Percentiles rank a stretch among this genome's conserved stretches.
phyloP scores from a whole-genome alignment of 2,329 filamentous ascomycete species.

The Colletotrichum scovillei region DNA sequence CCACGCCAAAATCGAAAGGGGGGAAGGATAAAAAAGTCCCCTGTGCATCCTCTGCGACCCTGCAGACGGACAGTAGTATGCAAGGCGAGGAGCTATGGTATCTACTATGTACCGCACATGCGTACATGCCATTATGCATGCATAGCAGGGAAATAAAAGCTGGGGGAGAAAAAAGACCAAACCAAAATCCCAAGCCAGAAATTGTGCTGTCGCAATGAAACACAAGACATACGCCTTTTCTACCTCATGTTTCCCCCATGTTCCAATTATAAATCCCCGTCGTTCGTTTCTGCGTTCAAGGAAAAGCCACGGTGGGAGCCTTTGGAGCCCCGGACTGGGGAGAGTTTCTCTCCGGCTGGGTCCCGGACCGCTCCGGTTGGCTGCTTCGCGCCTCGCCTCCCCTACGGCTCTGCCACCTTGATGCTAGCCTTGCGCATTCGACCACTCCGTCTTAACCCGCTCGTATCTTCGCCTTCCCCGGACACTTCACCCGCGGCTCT shows the following conservation, averaged over 20 bases:
- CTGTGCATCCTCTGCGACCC: conserved; percentile 6
- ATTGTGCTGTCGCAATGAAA: conserved; percentile 1
- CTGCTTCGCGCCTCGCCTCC: background rate
- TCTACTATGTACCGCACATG: background rate
- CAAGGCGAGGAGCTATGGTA: conserved; percentile 10
- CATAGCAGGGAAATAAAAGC: background rate
- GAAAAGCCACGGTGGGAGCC: conserved; percentile 10
- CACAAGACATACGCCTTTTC: conserved; percentile 7
- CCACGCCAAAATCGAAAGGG: conserved; percentile 23
- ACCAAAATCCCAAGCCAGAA: background rate
- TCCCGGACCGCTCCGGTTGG: conserved; percentile 27
- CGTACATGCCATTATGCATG: conserved; percentile 4
- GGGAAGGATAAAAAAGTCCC: background rate
- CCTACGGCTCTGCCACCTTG: conserved; percentile 30
- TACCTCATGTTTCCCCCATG: conserved; percentile 13
- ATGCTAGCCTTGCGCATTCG: conserved; percentile 48
- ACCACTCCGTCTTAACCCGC: conserved; percentile 47
- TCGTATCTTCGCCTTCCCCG: conserved; percentile 38
- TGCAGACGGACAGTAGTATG: conserved; percentile 20
- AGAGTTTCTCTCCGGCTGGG: background rate
- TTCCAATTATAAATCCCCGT: conserved; percentile 34
- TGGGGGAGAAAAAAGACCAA: background rate
- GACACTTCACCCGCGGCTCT: conserved; percentile 14
- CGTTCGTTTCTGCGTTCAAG: background rate
- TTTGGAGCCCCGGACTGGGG: background rate